phyloP scores from a whole-genome alignment of 1,284 basidiomycete species.

The Rhodotorula mucilaginosa region DNA sequence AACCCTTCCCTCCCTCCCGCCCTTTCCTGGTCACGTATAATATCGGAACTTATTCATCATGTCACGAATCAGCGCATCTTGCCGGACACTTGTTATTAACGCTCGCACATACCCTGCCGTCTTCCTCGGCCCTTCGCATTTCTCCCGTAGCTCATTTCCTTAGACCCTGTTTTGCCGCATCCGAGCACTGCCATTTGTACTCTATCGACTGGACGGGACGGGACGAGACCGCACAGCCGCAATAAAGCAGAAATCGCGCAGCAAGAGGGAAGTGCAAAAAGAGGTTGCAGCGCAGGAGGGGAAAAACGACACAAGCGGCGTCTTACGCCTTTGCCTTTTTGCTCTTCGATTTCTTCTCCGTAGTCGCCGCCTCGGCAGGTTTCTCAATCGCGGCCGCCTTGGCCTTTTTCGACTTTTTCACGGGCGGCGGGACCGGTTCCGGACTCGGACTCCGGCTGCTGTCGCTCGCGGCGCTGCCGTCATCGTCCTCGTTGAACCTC shows the following conservation, averaged over 20 bases:
- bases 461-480: neutral
- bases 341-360: constrained; percentile 24
- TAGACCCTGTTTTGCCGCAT: neutral
- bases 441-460: constrained; percentile 27
- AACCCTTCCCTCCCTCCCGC: neutral
- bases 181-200: neutral
- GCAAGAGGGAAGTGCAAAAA: too few relatives aligned
- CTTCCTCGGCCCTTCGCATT: neutral
- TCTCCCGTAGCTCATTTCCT: neutral
- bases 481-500: constrained; percentile 1
- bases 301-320: too few relatives aligned
- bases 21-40: too few relatives aligned
- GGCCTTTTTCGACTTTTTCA: constrained; percentile 6
- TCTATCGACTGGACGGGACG: too few relatives aligned
- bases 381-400: neutral
- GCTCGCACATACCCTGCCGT: neutral
- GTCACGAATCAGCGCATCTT: neutral
- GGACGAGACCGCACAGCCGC: neutral
- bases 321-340: constrained; percentile 11
- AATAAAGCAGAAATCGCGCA: too few relatives aligned
- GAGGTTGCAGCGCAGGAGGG: neutral
- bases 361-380: constrained; percentile 1
- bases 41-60: too few relatives aligned
- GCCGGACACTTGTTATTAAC: neutral
- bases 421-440: constrained; percentile 6